phyloP scores from a whole-genome alignment of 805 yeast species.

The Candida gorgasii region DNA sequence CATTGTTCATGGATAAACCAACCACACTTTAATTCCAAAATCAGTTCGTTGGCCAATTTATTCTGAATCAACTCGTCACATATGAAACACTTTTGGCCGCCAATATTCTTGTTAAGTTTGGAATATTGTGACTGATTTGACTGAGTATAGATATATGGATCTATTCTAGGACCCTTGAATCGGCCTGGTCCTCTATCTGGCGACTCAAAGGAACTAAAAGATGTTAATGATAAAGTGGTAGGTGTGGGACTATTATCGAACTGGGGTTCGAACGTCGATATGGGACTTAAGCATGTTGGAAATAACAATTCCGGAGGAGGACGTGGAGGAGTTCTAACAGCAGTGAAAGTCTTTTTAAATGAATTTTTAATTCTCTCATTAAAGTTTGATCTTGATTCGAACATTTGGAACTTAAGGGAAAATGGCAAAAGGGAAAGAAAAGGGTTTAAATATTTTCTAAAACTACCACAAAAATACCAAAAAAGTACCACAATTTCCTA shows the following conservation, averaged over 20 bases:
- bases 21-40: slow-evolving; percentile 53
- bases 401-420: background rate
- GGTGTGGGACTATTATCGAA: slow-evolving; percentile 2
- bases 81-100: slow-evolving; percentile 39
- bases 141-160: slow-evolving; percentile 23
- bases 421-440: background rate
- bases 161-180: slow-evolving; percentile 25
- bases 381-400: slow-evolving; percentile 1
- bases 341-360: background rate
- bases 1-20: slow-evolving; percentile 64
- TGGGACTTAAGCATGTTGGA: slow-evolving; percentile 15
- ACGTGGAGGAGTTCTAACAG: background rate
- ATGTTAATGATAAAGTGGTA: background rate
- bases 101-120: slow-evolving; percentile 6
- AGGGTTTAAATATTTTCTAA: too few species aligned
- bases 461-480: slow-evolving; percentile 1
- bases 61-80: slow-evolving; percentile 54
- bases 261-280: slow-evolving; percentile 6
- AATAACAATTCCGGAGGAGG: slow-evolving; percentile 4
- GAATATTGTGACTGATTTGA: slow-evolving; percentile 17
- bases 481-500: background rate
- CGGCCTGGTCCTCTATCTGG: background rate
- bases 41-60: slow-evolving; percentile 44
- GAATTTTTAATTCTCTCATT: slow-evolving; percentile 5
- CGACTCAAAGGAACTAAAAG: slow-evolving; percentile 1